Conservation (phyloP, 805 yeast species). For the Candida alai region DNA sequence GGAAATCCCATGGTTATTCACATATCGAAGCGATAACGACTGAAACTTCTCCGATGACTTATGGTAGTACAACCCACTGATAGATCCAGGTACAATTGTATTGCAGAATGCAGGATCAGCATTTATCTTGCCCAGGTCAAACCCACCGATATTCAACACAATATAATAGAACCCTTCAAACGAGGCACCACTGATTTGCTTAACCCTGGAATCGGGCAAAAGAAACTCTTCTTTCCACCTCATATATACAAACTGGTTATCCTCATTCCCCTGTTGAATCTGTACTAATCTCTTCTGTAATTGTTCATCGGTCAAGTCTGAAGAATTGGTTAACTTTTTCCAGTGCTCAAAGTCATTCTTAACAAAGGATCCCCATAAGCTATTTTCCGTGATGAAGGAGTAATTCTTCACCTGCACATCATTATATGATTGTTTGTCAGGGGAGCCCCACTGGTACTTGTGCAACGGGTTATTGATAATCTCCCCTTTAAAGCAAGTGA, state of each 20-base stretch:
- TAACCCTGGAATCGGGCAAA: constrained; percentile 72
- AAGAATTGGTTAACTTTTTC: constrained; percentile 45
- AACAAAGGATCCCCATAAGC: constrained; percentile 49
- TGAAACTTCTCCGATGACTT: constrained; percentile 75
- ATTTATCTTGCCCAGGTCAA: constrained; percentile 2
- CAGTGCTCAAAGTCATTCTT: constrained; percentile 47
- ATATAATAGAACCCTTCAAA: constrained; percentile 92
- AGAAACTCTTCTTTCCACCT: constrained; percentile 92
- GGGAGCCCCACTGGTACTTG: constrained; percentile 18
- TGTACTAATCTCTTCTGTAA: constrained; percentile 23
- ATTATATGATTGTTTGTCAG: constrained; percentile 5
- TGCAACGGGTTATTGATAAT: constrained; percentile 51
- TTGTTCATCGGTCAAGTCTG: constrained; percentile 45
- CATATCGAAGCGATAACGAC: constrained; percentile 61
- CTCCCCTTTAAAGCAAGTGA: constrained; percentile 73
- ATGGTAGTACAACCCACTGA: constrained; percentile 81
- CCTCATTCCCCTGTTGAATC: constrained; percentile 29
- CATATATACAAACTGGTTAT: constrained; percentile 58
- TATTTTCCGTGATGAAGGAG: constrained; percentile 56
- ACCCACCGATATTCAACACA: constrained; percentile 63
- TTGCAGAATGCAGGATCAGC: constrained; percentile 4
- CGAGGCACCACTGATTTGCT: constrained; percentile 66
- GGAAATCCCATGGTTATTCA: constrained; percentile 42
- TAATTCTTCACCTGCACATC: constrained; percentile 22
- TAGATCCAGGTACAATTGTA: constrained; percentile 50